These are phyloP conservation scores for Rhodotorula toruloides DNA, from an alignment of 768 basidiomycete genomes.

Conservation along the genomic window DNA sequence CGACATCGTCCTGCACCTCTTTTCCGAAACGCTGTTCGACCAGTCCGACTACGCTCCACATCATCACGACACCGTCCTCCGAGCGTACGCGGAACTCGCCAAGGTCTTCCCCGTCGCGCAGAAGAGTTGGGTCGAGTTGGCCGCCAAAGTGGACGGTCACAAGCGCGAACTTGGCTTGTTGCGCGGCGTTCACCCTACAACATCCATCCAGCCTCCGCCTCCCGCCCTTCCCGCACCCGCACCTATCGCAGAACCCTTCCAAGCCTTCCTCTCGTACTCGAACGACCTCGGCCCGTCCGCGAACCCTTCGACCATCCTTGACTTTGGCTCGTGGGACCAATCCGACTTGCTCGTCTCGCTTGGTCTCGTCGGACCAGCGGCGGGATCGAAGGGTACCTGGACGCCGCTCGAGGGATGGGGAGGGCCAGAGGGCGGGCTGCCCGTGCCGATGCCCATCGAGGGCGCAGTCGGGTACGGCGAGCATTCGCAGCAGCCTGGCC, in stretches of 20 bases:
- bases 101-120: slow-evolving; percentile 2
- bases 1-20: slow-evolving; percentile 20
- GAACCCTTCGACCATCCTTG: slow-evolving; percentile 18
- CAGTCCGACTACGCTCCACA: slow-evolving; percentile 27
- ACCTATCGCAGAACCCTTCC: slow-evolving; percentile 23
- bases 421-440: background rate
- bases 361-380: slow-evolving; percentile 34
- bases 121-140: background rate
- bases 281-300: slow-evolving; percentile 21
- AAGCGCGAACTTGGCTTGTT: slow-evolving; percentile 17
- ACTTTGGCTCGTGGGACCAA: slow-evolving; percentile 35
- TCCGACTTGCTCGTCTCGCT: slow-evolving; percentile 28
- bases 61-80: slow-evolving; percentile 23
- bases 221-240: background rate
- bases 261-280: slow-evolving; percentile 28
- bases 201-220: background rate
- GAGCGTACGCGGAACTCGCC: slow-evolving; percentile 25
- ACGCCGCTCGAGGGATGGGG: background rate
- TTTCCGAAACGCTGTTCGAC: slow-evolving; percentile 19
- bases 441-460: background rate
- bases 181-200: slow-evolving; percentile 21
- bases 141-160: slow-evolving; percentile 20
- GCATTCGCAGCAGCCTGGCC: background rate
- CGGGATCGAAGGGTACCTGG: background rate
- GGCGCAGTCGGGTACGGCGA: background rate